Base-by-base conservation (phyloP, 1,284 basidiomycete genomes). In the Amylostereum chailletii region DNA sequence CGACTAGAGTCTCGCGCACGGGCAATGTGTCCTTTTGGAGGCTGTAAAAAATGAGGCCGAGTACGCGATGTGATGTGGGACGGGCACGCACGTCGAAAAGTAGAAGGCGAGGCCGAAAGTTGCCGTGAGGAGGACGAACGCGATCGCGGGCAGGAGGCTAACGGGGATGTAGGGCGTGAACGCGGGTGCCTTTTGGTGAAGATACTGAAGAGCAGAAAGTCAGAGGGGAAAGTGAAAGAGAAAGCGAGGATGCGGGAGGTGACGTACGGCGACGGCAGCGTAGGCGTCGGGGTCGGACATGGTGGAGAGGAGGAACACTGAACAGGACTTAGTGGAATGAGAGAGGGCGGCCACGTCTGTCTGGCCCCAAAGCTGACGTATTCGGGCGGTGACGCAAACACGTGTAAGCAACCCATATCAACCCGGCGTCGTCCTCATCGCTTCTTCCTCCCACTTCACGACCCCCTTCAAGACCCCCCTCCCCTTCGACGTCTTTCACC, bases 41-140 rank as follows among this genome's bases (percentile, higher is more conserved):
- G 36, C 88, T 90, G 65, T 51, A 58, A 9, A 52, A 36, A 46
- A 34, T 10, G 31, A 38, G 29, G 9, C 3, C 10, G 32, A 33
- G 38, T 36, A 6, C 19, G 26, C 26, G 9, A 19, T 11, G 34
- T 26, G 34, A 32, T 6, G 48, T 38, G 36, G 27, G 40, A 27
- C 31, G 42, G 8, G 41, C 26, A 74, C 79, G 61, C 63, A 92
- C 92, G 89, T 94, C 51, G 91, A 85, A 66, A 90, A 91, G 71
- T 92, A 90, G 72, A 94, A 94, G 0, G 84, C 78, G 45, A 94
- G 78, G 26, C 64, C 76, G 61, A 95, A 94, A 1, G 90, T 90
- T 29, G 77, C 67, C 1, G 77, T 61, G 50, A 94, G 77, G 56
- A 86, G 76, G 56, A 86, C 47, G 61, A 89, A 75, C 5, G 92